Percentiles rank a stretch among this genome's conserved stretches.
phyloP scores from a whole-genome alignment of 306 rosid genomes.

The Quercus gilva region DNA sequence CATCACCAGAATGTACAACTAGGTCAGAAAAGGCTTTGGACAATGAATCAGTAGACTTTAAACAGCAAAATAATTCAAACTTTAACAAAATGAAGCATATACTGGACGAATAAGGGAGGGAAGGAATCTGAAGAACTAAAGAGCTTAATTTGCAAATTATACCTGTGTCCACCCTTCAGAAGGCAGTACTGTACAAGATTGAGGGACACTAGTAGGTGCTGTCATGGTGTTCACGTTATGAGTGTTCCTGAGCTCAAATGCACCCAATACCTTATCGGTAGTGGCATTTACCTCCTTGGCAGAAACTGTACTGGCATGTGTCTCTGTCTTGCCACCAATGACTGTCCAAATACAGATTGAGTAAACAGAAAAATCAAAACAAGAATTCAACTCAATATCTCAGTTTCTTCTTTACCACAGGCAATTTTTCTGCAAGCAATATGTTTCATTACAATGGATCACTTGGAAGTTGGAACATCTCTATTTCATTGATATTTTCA shows the following conservation, averaged over 20 bases:
- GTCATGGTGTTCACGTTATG: slow-evolving; percentile 33
- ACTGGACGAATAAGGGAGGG: background rate
- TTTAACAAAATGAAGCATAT: background rate
- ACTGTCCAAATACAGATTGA: slow-evolving; percentile 32
- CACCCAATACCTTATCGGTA: slow-evolving; percentile 28
- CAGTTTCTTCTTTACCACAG: background rate
- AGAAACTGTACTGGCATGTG: slow-evolving; percentile 34
- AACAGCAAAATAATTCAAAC: too few relatives aligned
- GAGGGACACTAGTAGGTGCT: slow-evolving; percentile 30
- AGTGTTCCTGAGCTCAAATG: slow-evolving; percentile 3
- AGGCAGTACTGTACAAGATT: slow-evolving; percentile 55
- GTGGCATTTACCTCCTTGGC: slow-evolving; percentile 36
- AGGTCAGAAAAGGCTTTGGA: background rate
- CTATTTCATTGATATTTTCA: background rate
- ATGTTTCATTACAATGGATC: background rate
- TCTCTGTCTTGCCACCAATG: slow-evolving; percentile 62
- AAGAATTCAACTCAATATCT: background rate
- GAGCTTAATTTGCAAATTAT: slow-evolving; percentile 1
- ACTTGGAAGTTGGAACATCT: background rate
- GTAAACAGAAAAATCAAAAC: slow-evolving; percentile 16
- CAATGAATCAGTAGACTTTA: background rate
- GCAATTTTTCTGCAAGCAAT: background rate
- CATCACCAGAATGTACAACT: slow-evolving; percentile 7
- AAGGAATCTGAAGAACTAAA: background rate
- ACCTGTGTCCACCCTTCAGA: slow-evolving; percentile 77